Percentiles rank a stretch among this genome's conserved stretches.
phyloP scores from a whole-genome alignment of 768 basidiomycete species.

The Pleurotus giganteus region DNA sequence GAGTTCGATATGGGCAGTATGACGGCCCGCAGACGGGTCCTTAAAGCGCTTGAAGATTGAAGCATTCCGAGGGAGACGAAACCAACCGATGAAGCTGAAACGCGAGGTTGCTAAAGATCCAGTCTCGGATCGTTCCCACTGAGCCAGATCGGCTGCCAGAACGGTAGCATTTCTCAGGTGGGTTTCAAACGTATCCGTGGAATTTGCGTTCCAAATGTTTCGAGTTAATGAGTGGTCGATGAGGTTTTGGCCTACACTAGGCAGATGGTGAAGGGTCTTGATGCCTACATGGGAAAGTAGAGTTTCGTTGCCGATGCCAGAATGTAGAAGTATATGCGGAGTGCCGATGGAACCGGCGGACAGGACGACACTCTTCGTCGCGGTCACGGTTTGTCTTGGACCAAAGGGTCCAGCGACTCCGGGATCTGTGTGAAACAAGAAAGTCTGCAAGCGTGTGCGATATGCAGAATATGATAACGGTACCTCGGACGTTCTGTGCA shows the following conservation, averaged over 20 bases:
- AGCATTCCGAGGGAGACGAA: constrained; percentile 24
- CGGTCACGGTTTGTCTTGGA: constrained; percentile 11
- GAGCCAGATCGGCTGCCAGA: constrained; percentile 9
- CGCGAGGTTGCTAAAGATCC: constrained; percentile 15
- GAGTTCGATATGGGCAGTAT: constrained; percentile 34
- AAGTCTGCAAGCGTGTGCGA: too few relatives aligned
- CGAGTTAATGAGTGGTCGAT: constrained; percentile 18
- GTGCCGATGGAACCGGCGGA: constrained; percentile 28
- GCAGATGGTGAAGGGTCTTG: constrained; percentile 14
- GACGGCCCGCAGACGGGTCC: constrained; percentile 35
- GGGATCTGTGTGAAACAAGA: not conserved
- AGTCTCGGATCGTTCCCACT: constrained; percentile 17
- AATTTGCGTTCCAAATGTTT: constrained; percentile 7
- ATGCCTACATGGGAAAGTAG: constrained; percentile 13
- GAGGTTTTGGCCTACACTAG: constrained; percentile 26
- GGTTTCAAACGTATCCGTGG: constrained; percentile 15
- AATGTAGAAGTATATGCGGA: constrained; percentile 21
- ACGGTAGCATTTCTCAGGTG: constrained; percentile 14
- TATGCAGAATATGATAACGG: not conserved
- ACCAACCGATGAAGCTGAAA: constrained; percentile 15
- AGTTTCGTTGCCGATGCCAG: constrained; percentile 22
- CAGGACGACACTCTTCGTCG: constrained; percentile 26
- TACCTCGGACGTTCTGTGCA: constrained; percentile 6
- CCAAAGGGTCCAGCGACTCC: constrained; percentile 3
- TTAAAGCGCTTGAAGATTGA: constrained; percentile 24